phyloP scores from a whole-genome alignment of 1,284 basidiomycete species.

The Golubevia pallescens region DNA sequence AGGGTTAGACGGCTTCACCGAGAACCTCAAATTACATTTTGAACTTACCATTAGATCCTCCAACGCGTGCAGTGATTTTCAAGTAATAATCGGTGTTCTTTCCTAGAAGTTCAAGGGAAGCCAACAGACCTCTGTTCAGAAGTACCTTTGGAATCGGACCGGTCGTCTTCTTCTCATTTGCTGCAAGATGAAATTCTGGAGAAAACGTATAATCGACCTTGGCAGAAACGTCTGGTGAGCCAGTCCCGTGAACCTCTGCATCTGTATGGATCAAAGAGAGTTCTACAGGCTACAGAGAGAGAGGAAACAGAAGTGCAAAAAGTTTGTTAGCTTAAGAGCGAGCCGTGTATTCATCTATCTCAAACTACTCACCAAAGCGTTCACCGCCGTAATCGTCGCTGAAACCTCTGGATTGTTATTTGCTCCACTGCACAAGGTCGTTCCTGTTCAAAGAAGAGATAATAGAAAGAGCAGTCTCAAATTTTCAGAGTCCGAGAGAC shows the following conservation, averaged over 20 bases:
- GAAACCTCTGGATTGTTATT: background rate
- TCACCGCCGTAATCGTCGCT: background rate
- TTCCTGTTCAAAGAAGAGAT: constrained; percentile 12
- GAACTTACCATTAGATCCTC: constrained; percentile 8
- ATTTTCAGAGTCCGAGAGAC: constrained; percentile 15
- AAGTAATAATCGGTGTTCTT: constrained; percentile 38
- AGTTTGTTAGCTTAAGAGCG: background rate
- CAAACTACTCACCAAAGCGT: background rate
- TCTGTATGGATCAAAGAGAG: background rate
- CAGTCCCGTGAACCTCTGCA: background rate
- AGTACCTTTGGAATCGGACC: constrained; percentile 24
- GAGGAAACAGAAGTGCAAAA: background rate
- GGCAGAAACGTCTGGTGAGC: background rate
- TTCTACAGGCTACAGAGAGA: background rate
- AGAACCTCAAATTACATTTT: no score
- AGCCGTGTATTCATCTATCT: background rate
- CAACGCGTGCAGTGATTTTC: constrained; percentile 18
- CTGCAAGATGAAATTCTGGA: background rate
- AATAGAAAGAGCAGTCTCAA: constrained; percentile 19
- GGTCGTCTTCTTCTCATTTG: constrained; percentile 14
- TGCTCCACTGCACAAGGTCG: background rate
- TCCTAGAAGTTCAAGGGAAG: constrained; percentile 28
- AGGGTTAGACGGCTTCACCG: no score
- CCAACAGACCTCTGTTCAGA: constrained; percentile 30
- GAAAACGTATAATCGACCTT: constrained; percentile 29